These are phyloP conservation scores for Apiotrichum veenhuisii DNA, from an alignment of 1,284 basidiomycete species.

Conservation along the genomic window DNA sequence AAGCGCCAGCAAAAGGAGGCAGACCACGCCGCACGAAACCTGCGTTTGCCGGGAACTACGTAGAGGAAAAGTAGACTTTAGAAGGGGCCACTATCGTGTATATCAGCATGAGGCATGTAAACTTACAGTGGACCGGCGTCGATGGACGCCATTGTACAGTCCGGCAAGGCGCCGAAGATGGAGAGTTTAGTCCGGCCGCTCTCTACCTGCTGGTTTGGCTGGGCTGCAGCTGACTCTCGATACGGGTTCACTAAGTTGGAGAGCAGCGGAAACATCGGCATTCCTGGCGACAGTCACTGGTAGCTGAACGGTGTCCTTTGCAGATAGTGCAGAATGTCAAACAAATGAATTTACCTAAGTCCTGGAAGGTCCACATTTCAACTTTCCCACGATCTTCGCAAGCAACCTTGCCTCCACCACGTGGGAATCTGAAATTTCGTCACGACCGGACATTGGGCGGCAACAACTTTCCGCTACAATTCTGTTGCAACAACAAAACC, in stretches of 20 bases:
- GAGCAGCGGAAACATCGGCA: no score
- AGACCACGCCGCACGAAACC: conserved; percentile 2
- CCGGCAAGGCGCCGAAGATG: no score
- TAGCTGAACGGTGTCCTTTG: no score
- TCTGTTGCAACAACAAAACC: background rate
- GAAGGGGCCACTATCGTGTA: background rate
- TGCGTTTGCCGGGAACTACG: conserved; percentile 1
- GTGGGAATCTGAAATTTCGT: conserved; percentile 20
- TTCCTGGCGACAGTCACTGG: no score
- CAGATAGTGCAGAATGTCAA: no score
- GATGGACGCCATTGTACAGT: no score
- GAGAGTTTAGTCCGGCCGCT: no score
- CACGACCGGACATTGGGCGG: background rate
- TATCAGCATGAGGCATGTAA: no score
- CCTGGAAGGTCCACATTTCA: background rate
- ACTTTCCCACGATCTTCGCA: background rate
- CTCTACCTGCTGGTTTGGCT: no score
- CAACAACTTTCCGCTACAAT: background rate
- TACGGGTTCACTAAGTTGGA: no score
- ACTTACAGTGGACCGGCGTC: no score
- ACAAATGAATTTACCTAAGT: background rate
- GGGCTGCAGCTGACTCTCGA: no score
- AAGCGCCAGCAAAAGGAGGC: background rate
- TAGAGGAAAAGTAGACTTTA: background rate
- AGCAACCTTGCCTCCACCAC: background rate